phyloP scores from a whole-genome alignment of 2,329 filamentous ascomycete genomes.

The Elsinoe australis region DNA sequence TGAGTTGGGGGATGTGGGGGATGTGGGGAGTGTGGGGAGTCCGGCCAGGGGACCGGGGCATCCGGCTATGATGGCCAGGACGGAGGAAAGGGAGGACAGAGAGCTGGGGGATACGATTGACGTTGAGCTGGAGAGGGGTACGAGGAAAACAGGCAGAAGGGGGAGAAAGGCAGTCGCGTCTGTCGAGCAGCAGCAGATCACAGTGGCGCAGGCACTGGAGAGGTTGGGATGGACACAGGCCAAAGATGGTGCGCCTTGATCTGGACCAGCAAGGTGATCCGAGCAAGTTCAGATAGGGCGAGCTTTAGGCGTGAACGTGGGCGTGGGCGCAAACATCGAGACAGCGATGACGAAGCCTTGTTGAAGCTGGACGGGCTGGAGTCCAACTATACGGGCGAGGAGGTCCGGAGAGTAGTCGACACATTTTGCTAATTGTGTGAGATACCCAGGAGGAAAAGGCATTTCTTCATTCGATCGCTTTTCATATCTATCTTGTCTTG shows the following conservation, averaged over 20 bases:
- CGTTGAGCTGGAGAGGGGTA: not conserved
- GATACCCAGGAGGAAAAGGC: not conserved
- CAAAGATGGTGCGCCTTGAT: not conserved
- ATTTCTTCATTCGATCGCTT: not conserved
- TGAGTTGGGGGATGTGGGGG: too few species aligned
- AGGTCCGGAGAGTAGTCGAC: too few species aligned
- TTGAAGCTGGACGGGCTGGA: too few species aligned
- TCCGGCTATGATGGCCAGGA: too few species aligned
- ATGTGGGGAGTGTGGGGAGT: too few species aligned
- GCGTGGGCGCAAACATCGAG: not conserved
- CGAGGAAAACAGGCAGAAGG: not conserved
- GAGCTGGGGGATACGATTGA: not conserved
- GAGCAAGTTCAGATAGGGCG: too few species aligned
- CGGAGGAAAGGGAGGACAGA: too few species aligned
- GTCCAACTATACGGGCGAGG: too few species aligned
- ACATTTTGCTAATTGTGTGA: too few species aligned
- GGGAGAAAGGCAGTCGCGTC: not conserved
- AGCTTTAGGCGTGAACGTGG: not conserved
- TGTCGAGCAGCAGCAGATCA: too few species aligned
- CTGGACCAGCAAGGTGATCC: not conserved
- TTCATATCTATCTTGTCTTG: conserved; percentile 1
- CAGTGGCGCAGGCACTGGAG: not conserved
- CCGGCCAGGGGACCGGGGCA: too few species aligned
- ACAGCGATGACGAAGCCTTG: too few species aligned
- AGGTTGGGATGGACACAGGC: conserved; percentile 1